Percentiles rank a stretch among this genome's conserved stretches.
Conservation (phyloP, 768 basidiomycete species). For the Mycena crocata region DNA sequence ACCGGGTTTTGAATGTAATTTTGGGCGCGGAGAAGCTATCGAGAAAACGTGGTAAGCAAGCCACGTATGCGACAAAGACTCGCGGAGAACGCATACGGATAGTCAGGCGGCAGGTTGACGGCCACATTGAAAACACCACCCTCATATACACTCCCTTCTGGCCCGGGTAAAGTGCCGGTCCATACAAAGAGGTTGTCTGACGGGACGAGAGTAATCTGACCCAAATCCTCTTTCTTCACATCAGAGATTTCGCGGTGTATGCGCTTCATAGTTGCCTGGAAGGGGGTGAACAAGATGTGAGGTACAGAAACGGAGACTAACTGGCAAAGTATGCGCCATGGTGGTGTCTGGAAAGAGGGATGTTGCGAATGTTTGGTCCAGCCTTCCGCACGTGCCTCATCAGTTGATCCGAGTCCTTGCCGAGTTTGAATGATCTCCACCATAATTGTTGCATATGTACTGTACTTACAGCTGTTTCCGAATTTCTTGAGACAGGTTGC, state of each 20-base stretch:
- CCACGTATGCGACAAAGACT: conserved; percentile 15
- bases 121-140: conserved; percentile 80
- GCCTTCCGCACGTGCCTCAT: too few relatives aligned
- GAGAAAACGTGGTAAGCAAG: conserved; percentile 4
- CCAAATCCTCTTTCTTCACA: conserved; percentile 85
- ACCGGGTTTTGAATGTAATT: conserved; percentile 82
- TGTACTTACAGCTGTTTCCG: too few relatives aligned
- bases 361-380: conserved; percentile 4
- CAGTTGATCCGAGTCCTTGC: too few relatives aligned
- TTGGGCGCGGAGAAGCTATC: conserved; percentile 82
- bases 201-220: conserved; percentile 75
- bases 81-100: conserved; percentile 69
- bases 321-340: conserved; percentile 26
- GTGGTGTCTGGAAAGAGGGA: not conserved
- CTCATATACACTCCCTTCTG: conserved; percentile 85
- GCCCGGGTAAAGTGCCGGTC: conserved; percentile 84
- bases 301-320: not conserved
- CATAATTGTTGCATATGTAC: too few relatives aligned
- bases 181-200: conserved; percentile 75
- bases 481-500: too few relatives aligned
- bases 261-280: conserved; percentile 75
- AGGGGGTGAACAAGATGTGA: not conserved
- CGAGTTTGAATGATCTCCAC: too few relatives aligned
- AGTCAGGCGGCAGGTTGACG: conserved; percentile 75
- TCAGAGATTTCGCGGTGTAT: conserved; percentile 87